Base-by-base conservation (phyloP, 345 rosid species). In the Hibiscus mutabilis region DNA sequence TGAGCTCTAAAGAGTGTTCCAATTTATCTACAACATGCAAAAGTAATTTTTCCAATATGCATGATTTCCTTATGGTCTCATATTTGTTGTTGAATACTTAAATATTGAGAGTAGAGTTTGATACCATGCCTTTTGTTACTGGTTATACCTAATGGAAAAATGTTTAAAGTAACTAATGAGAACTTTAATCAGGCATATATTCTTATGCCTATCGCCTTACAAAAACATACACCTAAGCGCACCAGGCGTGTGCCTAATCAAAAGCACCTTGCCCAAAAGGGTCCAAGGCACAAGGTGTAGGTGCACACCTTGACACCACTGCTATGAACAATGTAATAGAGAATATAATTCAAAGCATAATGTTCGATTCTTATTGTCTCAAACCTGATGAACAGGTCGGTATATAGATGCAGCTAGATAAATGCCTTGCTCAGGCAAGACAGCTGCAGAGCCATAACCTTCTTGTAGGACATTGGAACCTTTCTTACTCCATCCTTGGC, bases 401-500 rank as follows among this genome's bases (percentile, higher is more conserved):
- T 95, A 92, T 67, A 92, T 72, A 69, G 98, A 90, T 69, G 99
- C 99, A 18, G 94, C 97, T 56, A 95, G 88, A 83, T 95, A 95
- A 79, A 95, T 88, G 80, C 99, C 99, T 83, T 89, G 99, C 84
- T 95, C 98, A 78, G 98, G 98, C 81, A 92, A 86, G 79, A 95
- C 87, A 74, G 99, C 82, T 44, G 98, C 91, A 86, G 99, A 89
- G 18, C 99, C 99, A 80, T 92, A 95, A 74, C 97, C 97, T 89
- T 95, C 98, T 79, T 92, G 92, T 66, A 80, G 76, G 37, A 86
- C 88, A 86, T 86, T 88, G 56, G 96, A 74, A 77, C 90, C 88
- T 82, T 81, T 95, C 84, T 84, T 86, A 76, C 78, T 89, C 99
- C 99, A 95, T 76, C 99, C 97, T 84, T 89, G 96, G 75, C 89